These are phyloP conservation scores for Symbiodinium natans DNA, from an alignment of 73 alveolate genomes.

Conservation along the genomic window DNA sequence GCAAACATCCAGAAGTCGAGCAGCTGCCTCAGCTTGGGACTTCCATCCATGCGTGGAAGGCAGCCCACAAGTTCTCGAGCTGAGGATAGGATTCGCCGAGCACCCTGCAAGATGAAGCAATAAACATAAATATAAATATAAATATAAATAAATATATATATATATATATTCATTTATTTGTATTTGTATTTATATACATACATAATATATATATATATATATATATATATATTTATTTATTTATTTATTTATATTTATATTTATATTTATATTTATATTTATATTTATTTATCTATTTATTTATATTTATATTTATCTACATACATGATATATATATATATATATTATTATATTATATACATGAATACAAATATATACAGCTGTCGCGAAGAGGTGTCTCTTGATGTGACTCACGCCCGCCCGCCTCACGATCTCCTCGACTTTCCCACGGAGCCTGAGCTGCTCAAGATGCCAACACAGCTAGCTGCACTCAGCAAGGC, in stretches of 20 bases:
- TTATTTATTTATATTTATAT: no score
- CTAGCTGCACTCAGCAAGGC: neutral
- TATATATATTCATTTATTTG: no score
- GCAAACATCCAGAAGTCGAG: neutral
- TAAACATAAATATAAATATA: neutral
- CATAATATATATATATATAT: neutral
- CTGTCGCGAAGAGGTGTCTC: no score
- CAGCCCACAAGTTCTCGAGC: slow-evolving; percentile 68
- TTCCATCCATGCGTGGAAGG: slow-evolving; percentile 75
- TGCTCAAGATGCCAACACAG: neutral
- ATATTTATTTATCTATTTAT: neutral
- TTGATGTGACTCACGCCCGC: no score
- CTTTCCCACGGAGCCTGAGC: slow-evolving; percentile 62
- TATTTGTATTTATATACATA: no score
- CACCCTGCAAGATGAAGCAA: slow-evolving; percentile 31
- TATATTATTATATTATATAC: neutral
- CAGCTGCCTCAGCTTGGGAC: slow-evolving; percentile 52
- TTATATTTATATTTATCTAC: neutral
- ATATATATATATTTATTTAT: neutral
- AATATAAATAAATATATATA: neutral
- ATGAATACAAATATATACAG: no score
- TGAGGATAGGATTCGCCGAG: slow-evolving; percentile 83
- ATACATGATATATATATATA: neutral
- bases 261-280: neutral
- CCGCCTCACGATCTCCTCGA: slow-evolving; percentile 88